Base-by-base conservation (phyloP, 2,329 filamentous ascomycete genomes). In the Arachnopeziza araneosa region DNA sequence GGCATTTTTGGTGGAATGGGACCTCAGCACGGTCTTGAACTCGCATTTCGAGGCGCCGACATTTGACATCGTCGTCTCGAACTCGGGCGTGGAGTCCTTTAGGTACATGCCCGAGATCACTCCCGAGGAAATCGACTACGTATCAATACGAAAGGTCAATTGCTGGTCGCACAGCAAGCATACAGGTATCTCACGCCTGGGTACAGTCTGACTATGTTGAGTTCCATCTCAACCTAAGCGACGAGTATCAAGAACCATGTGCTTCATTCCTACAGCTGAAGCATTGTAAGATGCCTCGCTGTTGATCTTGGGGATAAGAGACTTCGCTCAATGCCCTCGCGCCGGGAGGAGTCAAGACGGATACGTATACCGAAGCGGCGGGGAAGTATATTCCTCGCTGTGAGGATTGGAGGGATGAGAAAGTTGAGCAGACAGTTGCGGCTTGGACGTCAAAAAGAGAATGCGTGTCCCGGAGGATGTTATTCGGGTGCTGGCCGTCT, bases 81-180 rank as follows among this genome's bases (percentile, higher is more conserved):
- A 68, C 48, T 62, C 64, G 14, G 64, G 67, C 0, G 82, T 84
- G 78, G 83, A 87, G 63, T 76, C 36, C 36, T 19, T 19, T 12
- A 14, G 17, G 4, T 12, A 44, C 12, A 44, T 44, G 87, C 74
- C 26, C 36, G 50, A 36, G 44, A 86, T 91, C 73, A 78, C 91
- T 61, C 30, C 58, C 17, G 54, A 50, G 19, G 66, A 69, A 26
- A 64, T 67, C 52, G 63, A 68, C 26, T 88, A 66, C 76, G 79
- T 24, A 77, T 89, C 57, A 90, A 90, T 66, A 81, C 88, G 44
- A 78, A 76, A 32, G 86, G 86, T 10, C 79, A 90, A 75, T 90
- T 90, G 79, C 90, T 91, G 73, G 87, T 91, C 56, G 88, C 87
- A 24, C 86, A 90, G 76, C 85, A 88, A 60, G 88, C 83, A 10